phyloP scores from a whole-genome alignment of 1,284 basidiomycete species.

The Takashimella tepidaria region DNA sequence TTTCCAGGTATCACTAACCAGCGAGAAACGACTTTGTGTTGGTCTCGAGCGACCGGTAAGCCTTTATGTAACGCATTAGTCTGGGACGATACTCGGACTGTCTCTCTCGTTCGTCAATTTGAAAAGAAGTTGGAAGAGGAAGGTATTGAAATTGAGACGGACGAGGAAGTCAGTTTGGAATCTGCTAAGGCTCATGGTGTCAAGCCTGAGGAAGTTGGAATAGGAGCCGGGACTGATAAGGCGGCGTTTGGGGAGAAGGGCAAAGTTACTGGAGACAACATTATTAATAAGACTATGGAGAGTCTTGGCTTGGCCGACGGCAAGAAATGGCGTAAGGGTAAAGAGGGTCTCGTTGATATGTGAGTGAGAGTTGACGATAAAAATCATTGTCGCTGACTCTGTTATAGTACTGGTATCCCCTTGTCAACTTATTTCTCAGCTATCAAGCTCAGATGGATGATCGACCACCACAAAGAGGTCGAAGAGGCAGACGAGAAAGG shows the following conservation, averaged over 20 bases:
- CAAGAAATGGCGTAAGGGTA: conserved; percentile 54
- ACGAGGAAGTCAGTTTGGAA: conserved; percentile 18
- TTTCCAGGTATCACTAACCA: conserved; percentile 87
- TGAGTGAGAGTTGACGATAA: conserved; percentile 53
- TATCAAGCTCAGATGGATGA: conserved; percentile 95
- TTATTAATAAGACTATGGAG: conserved; percentile 23
- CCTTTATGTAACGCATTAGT: conserved; percentile 86
- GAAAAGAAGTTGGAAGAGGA: conserved; percentile 65
- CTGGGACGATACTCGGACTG: conserved; percentile 92
- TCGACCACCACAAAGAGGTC: conserved; percentile 80
- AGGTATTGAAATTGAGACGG: conserved; percentile 64
- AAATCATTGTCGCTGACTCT: not conserved
- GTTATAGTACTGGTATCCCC: conserved; percentile 81
- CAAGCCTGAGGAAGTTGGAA: conserved; percentile 16
- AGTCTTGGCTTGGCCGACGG: conserved; percentile 21
- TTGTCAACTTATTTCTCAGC: conserved; percentile 96
- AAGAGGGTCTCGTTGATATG: conserved; percentile 64
- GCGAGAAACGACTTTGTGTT: conserved; percentile 91
- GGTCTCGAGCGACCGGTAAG: conserved; percentile 85
- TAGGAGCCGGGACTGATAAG: conserved; percentile 29
- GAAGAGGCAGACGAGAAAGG: conserved; percentile 73
- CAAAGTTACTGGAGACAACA: conserved; percentile 19
- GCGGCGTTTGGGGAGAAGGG: conserved; percentile 32
- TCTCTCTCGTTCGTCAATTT: conserved; percentile 71
- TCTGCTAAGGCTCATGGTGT: conserved; percentile 51